Base-by-base conservation (phyloP, 2,329 filamentous ascomycete species). In the Myriosclerotinia curreyana region DNA sequence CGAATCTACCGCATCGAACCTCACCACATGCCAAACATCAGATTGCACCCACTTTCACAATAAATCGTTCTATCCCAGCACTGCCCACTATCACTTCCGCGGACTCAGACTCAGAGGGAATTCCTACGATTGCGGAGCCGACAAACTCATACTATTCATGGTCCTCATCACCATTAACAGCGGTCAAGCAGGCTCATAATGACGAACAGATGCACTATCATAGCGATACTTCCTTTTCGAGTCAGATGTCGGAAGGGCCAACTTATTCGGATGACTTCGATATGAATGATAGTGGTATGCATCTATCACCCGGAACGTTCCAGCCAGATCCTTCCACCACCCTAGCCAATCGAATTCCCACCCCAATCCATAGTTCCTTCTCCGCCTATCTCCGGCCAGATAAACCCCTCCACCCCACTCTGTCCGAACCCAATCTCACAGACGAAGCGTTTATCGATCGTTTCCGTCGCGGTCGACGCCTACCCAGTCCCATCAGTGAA, bases 401-500 rank as follows among this genome's bases (percentile, higher is more conserved):
- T 53, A 48, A 62, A 55, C 40, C 50, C 31, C 49, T 54, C 17
- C 40, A 55, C n/a, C 17, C 49, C 20, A 36, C 71, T 73, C n/a
- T 75, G 73, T 22, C 73, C 72, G 48, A 75, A 74, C 51, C 71
- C 72, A 56, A 71, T 68, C 58, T 72, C 71, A 6, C 64, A 67
- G 36, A 68, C 68, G 28, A 69, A 20, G 69, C 66, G 50, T 58
- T 69, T 34, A 65, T 72, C 52, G 70, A 69, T 62, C 65, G 66
- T 20, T 69, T 74, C 49, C 64, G 67, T 51, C 68, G 71, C 46
- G 69, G 69, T 56, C 66, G 72, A 65, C 67, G 72, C 53, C 63
- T 76, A 40, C 74, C 74, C 1, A 74, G 71, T 53, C 74, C 75
- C 46, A 75, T 76, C 46, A 74, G 72, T 52, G 74, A 76, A 65